Base-by-base conservation (phyloP, 2,329 filamentous ascomycete species). In the Neospermospora avenae region DNA sequence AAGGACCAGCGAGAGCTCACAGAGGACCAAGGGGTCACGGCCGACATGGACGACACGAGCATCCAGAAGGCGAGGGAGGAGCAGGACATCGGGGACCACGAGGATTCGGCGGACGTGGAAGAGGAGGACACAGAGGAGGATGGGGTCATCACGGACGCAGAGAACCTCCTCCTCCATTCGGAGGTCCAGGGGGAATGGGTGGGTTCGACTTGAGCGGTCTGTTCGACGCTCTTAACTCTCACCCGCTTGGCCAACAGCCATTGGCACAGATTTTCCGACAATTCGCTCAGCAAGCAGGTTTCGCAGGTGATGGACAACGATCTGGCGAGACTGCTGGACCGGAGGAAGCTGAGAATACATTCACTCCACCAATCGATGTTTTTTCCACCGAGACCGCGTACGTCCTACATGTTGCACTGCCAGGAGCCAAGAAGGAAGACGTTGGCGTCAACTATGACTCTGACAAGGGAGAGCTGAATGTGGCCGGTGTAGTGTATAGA, bases 351-450 rank as follows among this genome's bases (percentile, higher is more conserved):
- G 69, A 70, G 41, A 74, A 77, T 56, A 72, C 77, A 60, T 88
- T 90, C 73, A 73, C 74, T 4, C 88, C 88, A 0, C 84, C 87
- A n/a, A 78, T 87, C 58, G 91, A 96, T 72, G 77, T 93, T 65
- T 95, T 93, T 78, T 83, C 88, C 72, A 88, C 86, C 4, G 75
- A 84, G 6, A 75, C 77, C 34, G 75, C 84, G 14, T 92, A 86
- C 72, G 77, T 91, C 45, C 76, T 95, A 8, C 90, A 95, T 73
- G 71, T 85, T 51, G 87, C 89, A 1, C 80, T 96, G 0, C 89
- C 91, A 0, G 91, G 91, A 25, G 90, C 87, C 1, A 87, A 87
- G 76, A 93, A 92, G 75, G 83, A 90, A 68, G 89, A 95, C 69
- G 78, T 95, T 5, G 87, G 83, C 59, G 84, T 95, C 48, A 86